Conservation (phyloP, 306 rosid species). For the Alnus rubra region DNA sequence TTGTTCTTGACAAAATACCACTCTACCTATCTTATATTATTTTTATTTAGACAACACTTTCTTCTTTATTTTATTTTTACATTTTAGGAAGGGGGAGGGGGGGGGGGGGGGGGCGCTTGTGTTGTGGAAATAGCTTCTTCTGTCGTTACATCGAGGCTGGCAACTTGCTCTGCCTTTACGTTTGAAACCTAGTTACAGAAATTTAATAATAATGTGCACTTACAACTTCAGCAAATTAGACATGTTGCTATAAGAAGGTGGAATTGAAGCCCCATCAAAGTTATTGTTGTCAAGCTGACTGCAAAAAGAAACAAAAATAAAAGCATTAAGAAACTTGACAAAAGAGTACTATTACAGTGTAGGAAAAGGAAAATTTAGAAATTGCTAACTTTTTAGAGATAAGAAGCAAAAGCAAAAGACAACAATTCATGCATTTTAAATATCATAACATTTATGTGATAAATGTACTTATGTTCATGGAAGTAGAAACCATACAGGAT, state of each 20-base stretch:
- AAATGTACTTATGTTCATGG: no score
- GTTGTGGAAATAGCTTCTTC: background rate
- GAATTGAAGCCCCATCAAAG: conserved; percentile 66
- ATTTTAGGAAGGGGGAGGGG: no score
- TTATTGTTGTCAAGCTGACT: conserved; percentile 95
- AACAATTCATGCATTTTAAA: no score
- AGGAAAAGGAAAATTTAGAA: no score
- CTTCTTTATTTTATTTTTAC: background rate
- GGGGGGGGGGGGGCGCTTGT: no score
- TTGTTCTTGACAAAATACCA: background rate
- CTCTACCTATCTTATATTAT: background rate
- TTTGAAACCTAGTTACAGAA: conserved; percentile 20
- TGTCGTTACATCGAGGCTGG: background rate
- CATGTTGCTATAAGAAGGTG: conserved; percentile 58
- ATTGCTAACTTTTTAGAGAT: no score
- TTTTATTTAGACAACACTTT: background rate
- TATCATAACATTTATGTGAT: no score
- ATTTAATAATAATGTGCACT: conserved; percentile 36
- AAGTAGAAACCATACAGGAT: conserved; percentile 50
- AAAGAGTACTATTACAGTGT: no score
- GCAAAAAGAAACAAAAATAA: conserved; percentile 45
- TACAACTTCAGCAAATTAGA: conserved; percentile 69
- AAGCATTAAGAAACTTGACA: no score
- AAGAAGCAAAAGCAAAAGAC: no score
- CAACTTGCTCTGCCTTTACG: conserved; percentile 3